These are phyloP conservation scores for Ascoidea rubescens DNA, from an alignment of 805 yeast species.

Conservation along the genomic window DNA sequence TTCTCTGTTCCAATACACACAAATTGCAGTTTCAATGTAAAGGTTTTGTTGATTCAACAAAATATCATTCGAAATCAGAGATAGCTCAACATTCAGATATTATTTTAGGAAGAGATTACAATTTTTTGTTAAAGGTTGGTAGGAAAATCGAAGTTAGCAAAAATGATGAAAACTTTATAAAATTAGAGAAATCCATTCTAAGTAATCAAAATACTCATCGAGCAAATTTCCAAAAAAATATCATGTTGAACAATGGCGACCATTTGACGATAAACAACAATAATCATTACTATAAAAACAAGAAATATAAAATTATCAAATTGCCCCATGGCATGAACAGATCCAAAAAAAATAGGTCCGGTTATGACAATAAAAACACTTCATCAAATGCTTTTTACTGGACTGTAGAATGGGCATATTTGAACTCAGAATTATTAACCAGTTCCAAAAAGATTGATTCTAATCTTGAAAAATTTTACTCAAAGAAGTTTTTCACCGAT, in stretches of 20 bases:
- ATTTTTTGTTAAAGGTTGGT: constrained; percentile 48
- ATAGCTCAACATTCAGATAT: constrained; percentile 22
- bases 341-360: constrained; percentile 6
- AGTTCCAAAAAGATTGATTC: background rate
- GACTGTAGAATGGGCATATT: constrained; percentile 8
- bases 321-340: constrained; percentile 10
- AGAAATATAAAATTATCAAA: constrained; percentile 4
- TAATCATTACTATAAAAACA: constrained; percentile 1
- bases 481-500: background rate
- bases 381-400: constrained; percentile 4
- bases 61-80: constrained; percentile 31
- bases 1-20: constrained; percentile 59
- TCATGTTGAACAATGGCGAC: background rate
- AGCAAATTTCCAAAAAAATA: background rate
- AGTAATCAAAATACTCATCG: constrained; percentile 1
- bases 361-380: constrained; percentile 5
- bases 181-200: background rate
- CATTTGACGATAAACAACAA: background rate
- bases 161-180: constrained; percentile 23
- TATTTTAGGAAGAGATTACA: constrained; percentile 68
- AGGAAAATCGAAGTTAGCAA: constrained; percentile 48
- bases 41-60: constrained; percentile 50
- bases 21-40: constrained; percentile 48
- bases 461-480: background rate
- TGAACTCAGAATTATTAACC: background rate